These are phyloP conservation scores for Rubroshorea leprosula DNA, from an alignment of 345 rosid species.

Conservation along the genomic window DNA sequence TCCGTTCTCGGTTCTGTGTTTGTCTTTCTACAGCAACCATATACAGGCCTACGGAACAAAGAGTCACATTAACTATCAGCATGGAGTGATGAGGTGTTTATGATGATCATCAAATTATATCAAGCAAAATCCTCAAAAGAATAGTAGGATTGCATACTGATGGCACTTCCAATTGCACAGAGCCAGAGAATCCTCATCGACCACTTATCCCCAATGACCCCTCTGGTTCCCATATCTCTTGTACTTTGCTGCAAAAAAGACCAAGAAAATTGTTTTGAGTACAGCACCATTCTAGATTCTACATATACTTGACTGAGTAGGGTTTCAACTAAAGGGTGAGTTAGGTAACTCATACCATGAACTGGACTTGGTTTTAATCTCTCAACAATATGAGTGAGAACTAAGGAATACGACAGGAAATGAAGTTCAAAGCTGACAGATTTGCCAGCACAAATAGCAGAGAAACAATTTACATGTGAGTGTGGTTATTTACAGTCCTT, in stretches of 20 bases:
- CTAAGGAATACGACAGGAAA: too few relatives aligned
- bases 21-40: constrained; percentile 83
- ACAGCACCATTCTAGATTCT: constrained; percentile 5
- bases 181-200: constrained; percentile 73
- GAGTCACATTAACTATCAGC: constrained; percentile 1
- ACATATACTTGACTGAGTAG: not conserved
- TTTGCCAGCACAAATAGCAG: too few relatives aligned
- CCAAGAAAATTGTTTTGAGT: not conserved
- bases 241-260: constrained; percentile 14
- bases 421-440: too few relatives aligned
- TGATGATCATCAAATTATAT: not conserved
- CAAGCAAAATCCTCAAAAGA: not conserved
- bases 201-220: constrained; percentile 66
- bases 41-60: constrained; percentile 48
- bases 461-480: too few relatives aligned
- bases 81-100: not conserved
- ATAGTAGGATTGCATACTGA: constrained; percentile 26
- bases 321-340: not conserved
- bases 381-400: too few relatives aligned
- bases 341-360: too few relatives aligned
- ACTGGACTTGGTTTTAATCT: too few relatives aligned
- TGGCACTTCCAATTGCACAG: constrained; percentile 68
- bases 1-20: constrained; percentile 56
- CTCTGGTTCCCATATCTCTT: constrained; percentile 36
- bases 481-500: too few relatives aligned